Conservation (phyloP, 139 green algal genomes). For the Chlamydomonas sp. region DNA sequence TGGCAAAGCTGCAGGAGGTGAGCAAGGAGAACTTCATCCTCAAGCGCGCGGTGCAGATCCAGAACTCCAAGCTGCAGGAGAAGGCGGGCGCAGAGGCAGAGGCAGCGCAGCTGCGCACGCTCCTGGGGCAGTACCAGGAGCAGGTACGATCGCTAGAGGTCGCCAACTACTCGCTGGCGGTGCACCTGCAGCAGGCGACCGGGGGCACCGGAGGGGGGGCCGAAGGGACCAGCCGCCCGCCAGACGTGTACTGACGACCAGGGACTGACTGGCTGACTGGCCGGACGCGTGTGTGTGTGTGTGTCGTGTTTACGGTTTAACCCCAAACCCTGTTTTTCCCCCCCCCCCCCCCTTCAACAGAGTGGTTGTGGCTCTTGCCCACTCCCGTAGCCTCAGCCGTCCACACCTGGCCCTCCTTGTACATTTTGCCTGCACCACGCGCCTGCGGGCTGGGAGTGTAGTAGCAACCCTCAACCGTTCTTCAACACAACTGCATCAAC, state of each 20-base stretch:
- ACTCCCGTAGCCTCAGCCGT: too few relatives aligned
- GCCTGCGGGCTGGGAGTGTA: not conserved
- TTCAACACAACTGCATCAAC: too few relatives aligned
- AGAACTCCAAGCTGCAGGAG: slow-evolving; percentile 61
- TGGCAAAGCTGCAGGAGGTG: slow-evolving; percentile 5
- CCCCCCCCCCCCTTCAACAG: too few relatives aligned
- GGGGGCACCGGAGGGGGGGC: not conserved
- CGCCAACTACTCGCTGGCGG: slow-evolving; percentile 63
- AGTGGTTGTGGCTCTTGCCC: too few relatives aligned
- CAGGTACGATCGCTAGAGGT: slow-evolving; percentile 54
- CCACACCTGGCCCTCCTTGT: too few relatives aligned
- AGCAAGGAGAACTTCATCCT: slow-evolving; percentile 54
- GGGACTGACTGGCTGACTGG: not conserved
- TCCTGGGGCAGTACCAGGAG: slow-evolving; percentile 51
- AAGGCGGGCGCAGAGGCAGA: slow-evolving; percentile 31
- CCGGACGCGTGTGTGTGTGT: not conserved
- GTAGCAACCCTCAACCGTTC: not conserved
- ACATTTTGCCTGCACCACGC: not conserved
- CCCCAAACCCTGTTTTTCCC: too few relatives aligned
- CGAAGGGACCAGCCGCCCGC: not conserved
- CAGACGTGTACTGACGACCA: slow-evolving; percentile 10
- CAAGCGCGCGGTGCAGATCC: slow-evolving; percentile 75
- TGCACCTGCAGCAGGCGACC: slow-evolving; percentile 64
- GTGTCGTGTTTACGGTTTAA: too few relatives aligned
- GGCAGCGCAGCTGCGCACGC: slow-evolving; percentile 32